Base-by-base conservation (phyloP, 768 basidiomycete genomes). In the Gymnopilus junonius region DNA sequence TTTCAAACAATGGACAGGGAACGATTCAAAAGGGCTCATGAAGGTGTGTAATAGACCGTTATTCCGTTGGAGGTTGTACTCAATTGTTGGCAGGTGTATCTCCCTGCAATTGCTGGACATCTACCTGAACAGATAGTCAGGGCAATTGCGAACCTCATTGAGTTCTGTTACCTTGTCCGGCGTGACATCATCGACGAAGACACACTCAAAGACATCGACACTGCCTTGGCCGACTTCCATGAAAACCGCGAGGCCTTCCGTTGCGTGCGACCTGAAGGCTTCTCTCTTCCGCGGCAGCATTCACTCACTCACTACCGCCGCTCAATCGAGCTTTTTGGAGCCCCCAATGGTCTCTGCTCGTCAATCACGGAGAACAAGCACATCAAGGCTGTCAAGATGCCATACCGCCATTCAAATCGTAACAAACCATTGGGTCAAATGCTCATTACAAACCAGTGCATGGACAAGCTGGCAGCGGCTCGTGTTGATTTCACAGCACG, bases 351-450 rank as follows among this genome's bases (percentile, higher is more conserved):
- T 0, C 40, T 74, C 3, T 77, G 75, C 56, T 74, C 75, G 0
- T 77, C 74, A 0, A 74, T 76, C 21, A 76, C 76, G 1, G 76
- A 78, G 60, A 74, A 72, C 0, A 66, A 64, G 12, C 77, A 76
- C 50, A 77, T 76, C 31, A 68, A 54, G 6, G 77, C 75, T 29
- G 72, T 78, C 27, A 80, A 79, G 62, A 48, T 71, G 23, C 78
- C 77, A 1, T 81, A 72, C 71, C 59, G 72, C 1, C 68, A 71
- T 4, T 78, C 76, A 3, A 79, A 65, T 60, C 66, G 59, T 0
- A 67, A 70, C 57, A 61, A 79, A 8, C 70, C 78, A 1, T 66
- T 80, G 3, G 67, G 65, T 0, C 77, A 80, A 51, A 81, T 80
- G 77, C 69, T 81, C 8, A 42, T 71, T 7, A 76, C 72, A 1